These are phyloP conservation scores for Platanthera guangdongensis DNA, from an alignment of 106 monocot species.

Conservation along the genomic window DNA sequence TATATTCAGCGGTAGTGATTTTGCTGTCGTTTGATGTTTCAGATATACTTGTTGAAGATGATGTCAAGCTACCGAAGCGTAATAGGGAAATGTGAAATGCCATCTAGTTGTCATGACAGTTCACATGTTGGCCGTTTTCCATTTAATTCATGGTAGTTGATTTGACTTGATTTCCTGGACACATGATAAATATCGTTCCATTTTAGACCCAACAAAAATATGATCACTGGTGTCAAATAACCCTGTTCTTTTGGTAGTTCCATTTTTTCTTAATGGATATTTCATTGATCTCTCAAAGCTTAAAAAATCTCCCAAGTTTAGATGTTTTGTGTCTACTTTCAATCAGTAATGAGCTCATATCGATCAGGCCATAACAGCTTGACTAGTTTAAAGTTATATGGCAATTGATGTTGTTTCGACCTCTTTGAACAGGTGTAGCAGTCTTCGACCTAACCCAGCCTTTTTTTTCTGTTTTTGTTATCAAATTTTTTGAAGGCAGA, in stretches of 20 bases:
- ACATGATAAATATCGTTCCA: not conserved
- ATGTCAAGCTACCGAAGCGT: not conserved
- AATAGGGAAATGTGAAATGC: constrained; percentile 3
- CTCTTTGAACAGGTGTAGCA: not conserved
- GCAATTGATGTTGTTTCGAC: not conserved
- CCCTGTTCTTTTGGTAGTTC: not conserved
- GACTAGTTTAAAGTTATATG: not conserved
- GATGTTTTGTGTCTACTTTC: not conserved
- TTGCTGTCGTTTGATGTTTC: constrained; percentile 1
- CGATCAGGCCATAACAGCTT: not conserved
- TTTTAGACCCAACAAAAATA: not conserved
- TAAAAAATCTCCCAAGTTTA: not conserved
- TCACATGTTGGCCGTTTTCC: not conserved
- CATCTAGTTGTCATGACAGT: not conserved
- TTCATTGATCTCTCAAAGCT: too few species aligned
- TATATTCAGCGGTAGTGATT: not conserved
- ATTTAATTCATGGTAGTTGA: constrained; percentile 1
- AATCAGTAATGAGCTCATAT: not conserved
- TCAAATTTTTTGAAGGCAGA: not conserved
- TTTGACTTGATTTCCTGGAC: not conserved
- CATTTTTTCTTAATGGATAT: not conserved
- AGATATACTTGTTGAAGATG: constrained; percentile 7
- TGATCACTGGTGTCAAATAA: not conserved
- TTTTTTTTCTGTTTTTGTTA: not conserved
- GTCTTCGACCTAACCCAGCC: not conserved